phyloP scores from a whole-genome alignment of 441 rosid genomes.

The Lepidium campestre region DNA sequence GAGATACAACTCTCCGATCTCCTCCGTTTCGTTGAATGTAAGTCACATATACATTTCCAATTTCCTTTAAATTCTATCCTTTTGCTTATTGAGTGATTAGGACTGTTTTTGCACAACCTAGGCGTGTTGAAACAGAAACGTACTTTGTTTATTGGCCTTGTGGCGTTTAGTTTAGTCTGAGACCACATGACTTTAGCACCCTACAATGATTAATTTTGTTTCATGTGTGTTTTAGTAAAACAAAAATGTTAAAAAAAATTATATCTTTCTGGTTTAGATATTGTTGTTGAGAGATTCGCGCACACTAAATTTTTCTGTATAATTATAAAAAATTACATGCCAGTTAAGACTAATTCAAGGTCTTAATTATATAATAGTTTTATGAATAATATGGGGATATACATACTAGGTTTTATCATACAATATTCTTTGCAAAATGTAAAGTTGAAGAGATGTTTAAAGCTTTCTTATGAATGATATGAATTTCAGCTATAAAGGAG shows the following conservation, averaged over 20 bases:
- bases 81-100: neutral
- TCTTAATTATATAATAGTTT: neutral
- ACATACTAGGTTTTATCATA: neutral
- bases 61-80: neutral
- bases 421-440: neutral
- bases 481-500: constrained; percentile 47
- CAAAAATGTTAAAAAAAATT: neutral
- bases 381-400: too few species aligned
- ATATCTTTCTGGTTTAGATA: neutral
- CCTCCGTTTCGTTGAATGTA: constrained; percentile 51
- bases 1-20: constrained; percentile 64
- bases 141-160: neutral
- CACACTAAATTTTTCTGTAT: neutral
- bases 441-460: neutral
- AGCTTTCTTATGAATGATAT: neutral
- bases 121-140: neutral
- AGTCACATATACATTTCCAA: neutral
- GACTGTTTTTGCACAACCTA: neutral
- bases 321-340: neutral
- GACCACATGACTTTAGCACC: neutral
- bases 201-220: neutral
- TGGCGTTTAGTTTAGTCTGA: neutral
- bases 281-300: constrained; percentile 13
- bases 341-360: constrained; percentile 1
- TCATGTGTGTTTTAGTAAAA: neutral